Base-by-base conservation (phyloP, 1,139 yeast species). In the Kazachstania sp. region DNA sequence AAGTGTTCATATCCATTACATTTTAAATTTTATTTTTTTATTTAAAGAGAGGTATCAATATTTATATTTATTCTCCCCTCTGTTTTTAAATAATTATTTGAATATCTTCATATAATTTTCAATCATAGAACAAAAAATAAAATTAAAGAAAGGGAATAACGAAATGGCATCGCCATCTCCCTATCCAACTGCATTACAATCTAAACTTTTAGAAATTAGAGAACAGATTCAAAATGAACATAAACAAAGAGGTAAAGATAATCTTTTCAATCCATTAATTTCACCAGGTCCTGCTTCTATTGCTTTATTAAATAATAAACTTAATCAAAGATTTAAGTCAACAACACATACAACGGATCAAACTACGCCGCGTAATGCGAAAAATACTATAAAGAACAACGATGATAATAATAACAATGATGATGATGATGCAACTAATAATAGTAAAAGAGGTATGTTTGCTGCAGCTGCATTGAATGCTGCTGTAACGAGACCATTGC, bases 391-490 rank as follows among this genome's bases (percentile, higher is more conserved):
- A 23, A 9, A 23, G 28, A 23, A 36, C 19, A 26, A n/a, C n/a
- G n/a, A n/a, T 48, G 15, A 32, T 16, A 30, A 34, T 40, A 6
- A 42, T 9, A 31, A 31, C 6, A 31, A 23, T 8, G 13, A 5
- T 15, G 19, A 41, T 45, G 38, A 35, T 36, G 26, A 16, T 31
- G 40, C 26, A 30, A 40, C 15, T 23, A 40, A 12, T 35, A 47
- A 31, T 38, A 44, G 41, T 26, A 49, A 45, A 43, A 49, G 45
- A 54, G 65, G 66, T 15, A 53, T 57, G 44, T 62, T 62, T 2
- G 67, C 67, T 12, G 66, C 66, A 8, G 66, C 64, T 18, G 65
- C 66, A 9, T 42, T 63, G 31, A 60, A 61, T 15, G 57, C 59
- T 2, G 66, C 65, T 2, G 65, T 64, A 2, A 56, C 57, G 1